Base-by-base conservation (phyloP, 371 early-diverging fungal species). In the Actinomucor elegans region DNA sequence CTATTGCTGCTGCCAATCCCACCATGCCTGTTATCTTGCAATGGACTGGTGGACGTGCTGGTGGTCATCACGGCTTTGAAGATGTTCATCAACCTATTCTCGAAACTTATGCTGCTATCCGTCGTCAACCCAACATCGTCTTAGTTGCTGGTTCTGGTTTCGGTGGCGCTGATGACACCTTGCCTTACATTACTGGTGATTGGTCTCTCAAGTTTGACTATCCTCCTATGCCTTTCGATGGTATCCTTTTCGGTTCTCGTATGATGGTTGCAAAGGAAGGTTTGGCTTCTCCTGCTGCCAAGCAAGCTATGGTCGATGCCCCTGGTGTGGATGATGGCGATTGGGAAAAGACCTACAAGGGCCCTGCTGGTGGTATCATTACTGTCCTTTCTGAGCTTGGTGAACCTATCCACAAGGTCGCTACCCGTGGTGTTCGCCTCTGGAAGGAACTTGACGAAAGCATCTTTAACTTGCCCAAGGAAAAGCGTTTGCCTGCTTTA, bases 41-140 rank as follows among this genome's bases (percentile, higher is more conserved):
- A 68, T 97, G 97, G 97, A 97, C 97, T 41, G 96, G 97, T 74
- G 97, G 96, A 37, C 90, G 97, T 70, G 94, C 91, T 34, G 97
- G 97, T 69, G 97, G 97, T 29, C 97, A 97, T 72, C 97, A 97
- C 86, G 88, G 90, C 54, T 97, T 90, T 53, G 97, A 97, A 75
- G 97, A 97, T 69, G 89, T 93, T 75, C 94, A 96, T 66, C 86
- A 87, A 59, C 96, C 96, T 45, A 91, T 97, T 58, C 71, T 97
- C 20, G 93, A 94, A 79, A 94, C 94, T 4, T 97, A 97, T 60
- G 89, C 89, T 34, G 83, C 91, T 20, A 94, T 96, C 44, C 90
- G 97, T 66, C 87, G 88, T 18, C 86, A 86, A 58, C 57, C 77
- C 49, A 97, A 97, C 75, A 86, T 97, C 57, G 84, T 93, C 27